phyloP scores from a whole-genome alignment of 2,329 filamentous ascomycete genomes.

The Penicillium sp. region DNA sequence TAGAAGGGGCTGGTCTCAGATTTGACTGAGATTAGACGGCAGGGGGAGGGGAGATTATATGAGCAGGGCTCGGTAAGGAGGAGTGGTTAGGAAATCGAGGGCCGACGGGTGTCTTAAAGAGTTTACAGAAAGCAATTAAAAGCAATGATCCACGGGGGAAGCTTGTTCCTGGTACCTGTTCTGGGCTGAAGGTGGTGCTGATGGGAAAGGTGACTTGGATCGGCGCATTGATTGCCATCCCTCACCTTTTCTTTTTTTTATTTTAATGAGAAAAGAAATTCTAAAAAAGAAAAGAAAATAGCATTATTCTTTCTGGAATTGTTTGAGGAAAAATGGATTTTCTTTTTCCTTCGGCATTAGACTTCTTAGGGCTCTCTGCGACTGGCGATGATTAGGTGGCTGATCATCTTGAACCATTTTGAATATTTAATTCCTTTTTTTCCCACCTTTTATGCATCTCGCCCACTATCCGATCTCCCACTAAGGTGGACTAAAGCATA shows the following conservation, averaged over 20 bases:
- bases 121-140: conserved; percentile 14
- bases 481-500: conserved; percentile 3
- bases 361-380: background rate
- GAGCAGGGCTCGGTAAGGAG: conserved; percentile 15
- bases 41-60: conserved; percentile 20
- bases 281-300: background rate
- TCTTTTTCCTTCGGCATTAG: background rate
- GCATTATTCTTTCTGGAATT: background rate
- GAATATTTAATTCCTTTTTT: background rate
- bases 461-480: conserved; percentile 6
- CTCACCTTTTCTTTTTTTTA: conserved; percentile 17
- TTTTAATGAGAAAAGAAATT: background rate
- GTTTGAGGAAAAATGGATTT: background rate
- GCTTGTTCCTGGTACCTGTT: conserved; percentile 22
- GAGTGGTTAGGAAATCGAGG: conserved; percentile 6
- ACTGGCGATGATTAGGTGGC: background rate
- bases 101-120: conserved; percentile 16
- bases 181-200: conserved; percentile 4
- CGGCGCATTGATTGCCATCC: conserved; percentile 21
- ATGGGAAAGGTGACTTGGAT: conserved; percentile 11
- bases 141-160: conserved; percentile 15
- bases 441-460: conserved; percentile 6
- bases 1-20: conserved; percentile 25
- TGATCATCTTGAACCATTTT: background rate
- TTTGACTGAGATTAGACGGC: conserved; percentile 12